Evolutionary conservation across 352 stramenopile genomes (phyloP), one percentile per base, ranked within the genome.

Genomic region (Paralagenidium karlingii): DNA sequence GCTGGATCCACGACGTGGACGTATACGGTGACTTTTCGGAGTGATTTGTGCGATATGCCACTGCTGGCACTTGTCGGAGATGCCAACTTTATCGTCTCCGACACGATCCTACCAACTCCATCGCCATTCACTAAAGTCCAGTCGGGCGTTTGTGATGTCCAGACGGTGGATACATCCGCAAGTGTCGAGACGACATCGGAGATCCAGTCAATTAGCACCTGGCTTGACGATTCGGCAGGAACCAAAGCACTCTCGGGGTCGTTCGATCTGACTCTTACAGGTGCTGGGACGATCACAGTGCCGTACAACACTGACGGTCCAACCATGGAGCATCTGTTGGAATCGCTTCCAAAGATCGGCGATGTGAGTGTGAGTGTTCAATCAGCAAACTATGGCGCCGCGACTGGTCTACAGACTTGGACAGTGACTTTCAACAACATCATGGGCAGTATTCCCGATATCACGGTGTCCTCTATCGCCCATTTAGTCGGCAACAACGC

Each of bases 391-490:
- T 84, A 85, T 33, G 57, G 56, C 6, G 25, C 45, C 0, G 58
- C 61, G 0, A 56, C 45, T 1, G 68, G 66, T 4, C 42, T 87
- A 7, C 59, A 71, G 37, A 80, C 59, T 5, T 92, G 79, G 81
- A 51, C 79, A 8, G 74, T 97, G 30, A 96, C 85, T 10, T 98
- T 98, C 42, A 76, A 82, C 15, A 77, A 95, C 31, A 94, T 96
- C 21, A 53, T 97, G 10, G 92, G 91, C 9, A 82, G 84, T 36
- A 70, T 97, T 1, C 71, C 82, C 0, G 62, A 82, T 13, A 66
- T 98, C 9, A 58, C 58, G 4, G 64, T 96, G 2, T 34, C 51
- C 22, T 59, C 46, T n/a, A 88, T 58, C 0, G 53, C 52, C 13
- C 40, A 49, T 5, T 61, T 95, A 8, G 66, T 20, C 30, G 85